Evolutionary conservation across 495 filamentous ascomycete genomes (phyloP).

Genomic region (Neurospora hispaniola): DNA sequence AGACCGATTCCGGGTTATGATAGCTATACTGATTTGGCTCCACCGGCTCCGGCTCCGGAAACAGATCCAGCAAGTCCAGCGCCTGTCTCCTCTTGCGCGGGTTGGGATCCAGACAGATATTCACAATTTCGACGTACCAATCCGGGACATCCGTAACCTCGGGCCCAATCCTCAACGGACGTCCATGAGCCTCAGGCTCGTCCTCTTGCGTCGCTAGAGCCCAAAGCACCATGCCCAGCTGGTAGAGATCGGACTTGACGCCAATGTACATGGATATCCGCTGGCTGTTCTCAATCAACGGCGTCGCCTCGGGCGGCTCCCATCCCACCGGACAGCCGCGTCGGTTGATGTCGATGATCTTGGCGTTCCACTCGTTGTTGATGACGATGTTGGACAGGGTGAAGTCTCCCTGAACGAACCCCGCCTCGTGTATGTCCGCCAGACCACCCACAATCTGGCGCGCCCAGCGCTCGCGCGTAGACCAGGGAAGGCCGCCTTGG

Average conservation of each 20-base stretch:
- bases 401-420: conserved; percentile 96
- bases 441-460: conserved; percentile 84
- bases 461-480: conserved; percentile 78
- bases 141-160: conserved; percentile 28
- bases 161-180: conserved; percentile 48
- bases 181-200: conserved; percentile 71
- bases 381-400: conserved; percentile 96
- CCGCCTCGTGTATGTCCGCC: conserved; percentile 87
- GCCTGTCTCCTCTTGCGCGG: conserved; percentile 34
- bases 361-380: conserved; percentile 70
- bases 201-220: conserved; percentile 78
- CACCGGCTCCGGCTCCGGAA: conserved; percentile 22
- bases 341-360: conserved; percentile 98
- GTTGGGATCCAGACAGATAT: conserved; percentile 33
- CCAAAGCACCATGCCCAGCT: conserved; percentile 96
- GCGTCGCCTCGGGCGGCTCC: conserved; percentile 89
- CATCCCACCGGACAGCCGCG: conserved; percentile 93
- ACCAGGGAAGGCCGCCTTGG: conserved; percentile 51
- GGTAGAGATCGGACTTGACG: conserved; percentile 91
- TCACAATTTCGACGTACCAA: conserved; percentile 35
- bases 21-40: conserved; percentile 18
- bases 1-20: conserved; percentile 16
- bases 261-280: conserved; percentile 97
- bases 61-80: conserved; percentile 27
- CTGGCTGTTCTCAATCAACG: conserved; percentile 82